Evolutionary conservation across 257 asterid genomes (phyloP).

Genomic region (Scutellaria barbata): DNA sequence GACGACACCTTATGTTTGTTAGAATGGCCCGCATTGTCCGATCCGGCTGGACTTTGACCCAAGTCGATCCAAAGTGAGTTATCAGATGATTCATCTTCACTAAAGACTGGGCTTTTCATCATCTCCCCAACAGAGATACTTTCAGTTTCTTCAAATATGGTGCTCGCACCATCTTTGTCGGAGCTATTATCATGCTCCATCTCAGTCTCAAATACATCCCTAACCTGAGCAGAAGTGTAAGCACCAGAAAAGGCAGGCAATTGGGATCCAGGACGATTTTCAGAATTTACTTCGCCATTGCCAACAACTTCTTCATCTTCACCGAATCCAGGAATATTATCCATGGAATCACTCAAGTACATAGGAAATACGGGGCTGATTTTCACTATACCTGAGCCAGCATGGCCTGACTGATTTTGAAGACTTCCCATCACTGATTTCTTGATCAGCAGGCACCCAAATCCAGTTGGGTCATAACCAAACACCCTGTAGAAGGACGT

Average conservation of each 20-base stretch:
- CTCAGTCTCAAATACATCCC: conserved; percentile 83
- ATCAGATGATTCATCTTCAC: conserved; percentile 90
- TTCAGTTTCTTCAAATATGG: conserved; percentile 83
- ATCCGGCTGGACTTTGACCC: conserved; percentile 82
- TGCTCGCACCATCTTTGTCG: conserved; percentile 86
- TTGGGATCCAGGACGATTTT: conserved; percentile 59
- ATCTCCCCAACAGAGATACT: conserved; percentile 83
- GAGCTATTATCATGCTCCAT: conserved; percentile 83
- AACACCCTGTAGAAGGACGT: conserved; percentile 88
- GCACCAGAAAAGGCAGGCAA: conserved; percentile 97
- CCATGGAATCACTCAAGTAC: conserved; percentile 84
- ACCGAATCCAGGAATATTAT: conserved; percentile 69
- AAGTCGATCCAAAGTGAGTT: conserved; percentile 90
- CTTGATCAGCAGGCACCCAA: conserved; percentile 90
- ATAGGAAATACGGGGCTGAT: conserved; percentile 78
- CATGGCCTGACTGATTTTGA: conserved; percentile 77
- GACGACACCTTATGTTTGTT: conserved; percentile 61
- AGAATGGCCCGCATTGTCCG: conserved; percentile 56
- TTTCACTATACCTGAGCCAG: conserved; percentile 88
- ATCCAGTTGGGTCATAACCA: conserved; percentile 92
- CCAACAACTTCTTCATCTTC: conserved; percentile 66
- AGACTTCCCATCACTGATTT: conserved; percentile 84
- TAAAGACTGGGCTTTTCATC: conserved; percentile 86
- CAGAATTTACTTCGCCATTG: conserved; percentile 56
- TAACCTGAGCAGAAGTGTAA: conserved; percentile 89